Evolutionary conservation across 352 stramenopile genomes (phyloP), one percentile per base, ranked within the genome.

Genomic region (Globisporangium iwayamae): DNA sequence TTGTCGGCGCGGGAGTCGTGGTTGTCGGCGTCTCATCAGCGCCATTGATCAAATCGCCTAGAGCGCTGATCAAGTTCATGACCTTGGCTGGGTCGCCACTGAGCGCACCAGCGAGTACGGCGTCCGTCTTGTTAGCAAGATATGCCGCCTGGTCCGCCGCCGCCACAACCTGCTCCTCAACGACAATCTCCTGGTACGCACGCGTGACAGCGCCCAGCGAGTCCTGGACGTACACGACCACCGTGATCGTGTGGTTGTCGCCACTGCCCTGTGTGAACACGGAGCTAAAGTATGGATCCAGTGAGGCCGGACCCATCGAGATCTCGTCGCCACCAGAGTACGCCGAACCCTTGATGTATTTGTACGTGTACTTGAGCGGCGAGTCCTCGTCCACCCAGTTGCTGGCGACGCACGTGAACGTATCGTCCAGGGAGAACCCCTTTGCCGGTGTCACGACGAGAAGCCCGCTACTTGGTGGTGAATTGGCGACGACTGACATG

Each of bases 351-450:
- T 82, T 81, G 46, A 91, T 91, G 60, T 91, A 91, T 60, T 77
- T 83, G 67, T 85, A 91, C n/a, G 76, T 82, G 67, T 87, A 91
- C 46, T 76, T 76, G 1, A 91, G 65, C 11, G 83, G 83, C 54
- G 76, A 54, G 50, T 89, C 80, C 41, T 88, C 83, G 41, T 89
- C 83, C 0, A 90, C 83, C 83, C 83, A 91, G 51, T 86, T 72
- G 18, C 66, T 78, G 11, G 73, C 74, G 3, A 80, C 66, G 2
- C 86, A 57, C 3, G 69, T 56, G 32, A 91, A 91, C 16, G 70
- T 76, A 57, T 86, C 76, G 50, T 87, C 75, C 6, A 91, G 63
- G 0, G 80, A 70, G 51, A 76, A 81, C 1, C 82, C 82, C 22
- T 71, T 62, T 7, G 66, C 65, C 4, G 82, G 82, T 1, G 73